A percentile compares a stretch with the other conserved stretches of the same genome.
Evolutionary conservation across 1,284 basidiomycete genomes (phyloP).

Genomic region (Golubevia pallescens): DNA sequence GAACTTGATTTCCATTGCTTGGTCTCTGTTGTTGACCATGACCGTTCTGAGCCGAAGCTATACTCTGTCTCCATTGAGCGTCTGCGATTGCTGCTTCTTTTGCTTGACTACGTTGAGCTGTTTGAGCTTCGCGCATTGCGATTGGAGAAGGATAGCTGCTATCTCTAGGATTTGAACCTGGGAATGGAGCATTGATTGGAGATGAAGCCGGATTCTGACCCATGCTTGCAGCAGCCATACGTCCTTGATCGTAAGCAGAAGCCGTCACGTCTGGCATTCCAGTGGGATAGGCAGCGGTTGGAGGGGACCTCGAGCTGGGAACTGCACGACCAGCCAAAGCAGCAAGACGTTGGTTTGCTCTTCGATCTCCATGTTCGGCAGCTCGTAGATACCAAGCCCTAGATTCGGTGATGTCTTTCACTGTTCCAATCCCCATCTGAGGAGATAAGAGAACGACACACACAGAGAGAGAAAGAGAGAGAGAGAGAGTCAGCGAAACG

Average conservation of each 20-base stretch:
- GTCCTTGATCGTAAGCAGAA: too few species aligned
- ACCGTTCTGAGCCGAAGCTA: too few species aligned
- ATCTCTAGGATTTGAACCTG: constrained; percentile 6
- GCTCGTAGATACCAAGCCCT: constrained; percentile 85
- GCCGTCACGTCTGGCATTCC: too few species aligned
- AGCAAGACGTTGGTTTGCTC: constrained; percentile 80
- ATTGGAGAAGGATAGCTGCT: constrained; percentile 48
- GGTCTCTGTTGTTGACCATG: too few species aligned
- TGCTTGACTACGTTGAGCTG: constrained; percentile 43
- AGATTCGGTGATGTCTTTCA: constrained; percentile 67
- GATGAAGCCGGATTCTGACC: too few species aligned
- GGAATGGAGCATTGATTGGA: constrained; percentile 59
- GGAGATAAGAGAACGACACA: neutral
- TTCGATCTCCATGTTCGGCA: constrained; percentile 91
- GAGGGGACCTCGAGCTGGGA: too few species aligned
- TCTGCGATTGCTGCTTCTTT: constrained; percentile 43
- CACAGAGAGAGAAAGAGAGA: constrained; percentile 1
- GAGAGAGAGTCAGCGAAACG: neutral
- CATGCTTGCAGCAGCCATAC: too few species aligned
- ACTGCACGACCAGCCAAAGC: too few species aligned
- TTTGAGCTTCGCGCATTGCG: constrained; percentile 53
- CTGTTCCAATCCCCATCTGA: constrained; percentile 66
- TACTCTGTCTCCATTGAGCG: constrained; percentile 24
- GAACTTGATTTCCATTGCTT: too few species aligned
- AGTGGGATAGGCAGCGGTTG: too few species aligned